Conservation (phyloP, 257 asterid species). For the Cruciata laevipes region DNA sequence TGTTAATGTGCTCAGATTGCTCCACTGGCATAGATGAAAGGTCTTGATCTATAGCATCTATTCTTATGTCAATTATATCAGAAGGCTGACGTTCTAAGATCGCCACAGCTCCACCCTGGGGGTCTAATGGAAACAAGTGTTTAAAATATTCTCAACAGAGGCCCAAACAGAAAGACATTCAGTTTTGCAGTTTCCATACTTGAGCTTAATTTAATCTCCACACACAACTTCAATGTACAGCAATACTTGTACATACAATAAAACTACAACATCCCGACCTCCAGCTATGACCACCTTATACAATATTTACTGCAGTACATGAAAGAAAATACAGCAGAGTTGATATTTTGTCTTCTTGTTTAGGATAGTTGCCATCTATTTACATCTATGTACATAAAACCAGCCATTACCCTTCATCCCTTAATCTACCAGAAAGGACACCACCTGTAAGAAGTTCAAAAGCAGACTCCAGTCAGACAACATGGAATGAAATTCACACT, state of each 20-base stretch:
- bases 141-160: no score
- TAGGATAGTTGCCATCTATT: constrained; percentile 9
- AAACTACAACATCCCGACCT: neutral
- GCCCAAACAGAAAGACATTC: no score
- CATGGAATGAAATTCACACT: neutral
- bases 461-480: neutral
- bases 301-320: constrained; percentile 3
- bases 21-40: no score
- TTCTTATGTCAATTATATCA: no score
- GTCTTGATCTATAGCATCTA: no score
- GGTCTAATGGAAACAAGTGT: no score
- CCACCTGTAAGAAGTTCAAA: constrained; percentile 61
- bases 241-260: neutral
- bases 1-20: neutral
- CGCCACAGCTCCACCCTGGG: no score
- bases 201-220: no score
- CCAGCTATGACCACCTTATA: constrained; percentile 2
- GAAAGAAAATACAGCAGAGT: neutral
- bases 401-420: neutral
- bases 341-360: no score
- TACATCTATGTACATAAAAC: constrained; percentile 17
- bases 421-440: constrained; percentile 87
- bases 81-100: no score
- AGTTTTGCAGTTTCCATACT: no score
- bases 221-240: neutral